Percentiles rank a stretch among this genome's conserved stretches.
phyloP scores from a whole-genome alignment of 2,329 filamentous ascomycete species.

The Fusarium pseudoanthophilum region DNA sequence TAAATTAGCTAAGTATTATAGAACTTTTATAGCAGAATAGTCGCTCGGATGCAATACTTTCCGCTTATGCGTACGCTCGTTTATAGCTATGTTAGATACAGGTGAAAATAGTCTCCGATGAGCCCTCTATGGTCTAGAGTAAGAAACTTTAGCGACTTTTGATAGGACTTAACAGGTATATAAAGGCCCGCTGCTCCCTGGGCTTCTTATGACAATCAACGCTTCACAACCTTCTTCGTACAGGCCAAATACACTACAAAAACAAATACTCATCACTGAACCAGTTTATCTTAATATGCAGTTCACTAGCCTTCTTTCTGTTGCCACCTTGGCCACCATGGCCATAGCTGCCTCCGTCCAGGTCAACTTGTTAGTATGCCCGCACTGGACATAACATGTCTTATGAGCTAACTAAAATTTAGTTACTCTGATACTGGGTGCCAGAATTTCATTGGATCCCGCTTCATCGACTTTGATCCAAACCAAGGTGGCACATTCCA shows the following conservation, averaged over 20 bases:
- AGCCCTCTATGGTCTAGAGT: rapidly evolving
- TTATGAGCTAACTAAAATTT: rapidly evolving
- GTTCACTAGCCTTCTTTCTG: neutral
- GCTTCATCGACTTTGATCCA: slow-evolving; percentile 2
- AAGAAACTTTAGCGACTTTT: rapidly evolving
- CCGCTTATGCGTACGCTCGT: neutral
- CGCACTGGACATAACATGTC: rapidly evolving
- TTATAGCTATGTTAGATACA: neutral
- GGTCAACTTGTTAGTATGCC: neutral
- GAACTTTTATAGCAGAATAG: neutral
- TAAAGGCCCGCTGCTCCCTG: rapidly evolving
- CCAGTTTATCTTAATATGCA: neutral
- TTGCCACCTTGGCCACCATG: neutral
- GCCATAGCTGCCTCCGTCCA: neutral
- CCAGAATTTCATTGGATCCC: slow-evolving; percentile 9
- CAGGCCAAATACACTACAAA: rapidly evolving
- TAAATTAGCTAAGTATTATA: no score
- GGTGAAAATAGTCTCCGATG: rapidly evolving
- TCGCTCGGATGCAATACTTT: neutral
- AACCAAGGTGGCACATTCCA: slow-evolving; percentile 7
- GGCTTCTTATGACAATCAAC: rapidly evolving
- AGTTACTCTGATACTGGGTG: slow-evolving; percentile 7
- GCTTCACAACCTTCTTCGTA: neutral
- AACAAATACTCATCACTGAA: rapidly evolving
- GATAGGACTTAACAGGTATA: neutral